A percentile compares a stretch with the other conserved stretches of the same genome.
phyloP scores from a whole-genome alignment of 371 early-diverging fungal genomes.

The Mortierella sp. region DNA sequence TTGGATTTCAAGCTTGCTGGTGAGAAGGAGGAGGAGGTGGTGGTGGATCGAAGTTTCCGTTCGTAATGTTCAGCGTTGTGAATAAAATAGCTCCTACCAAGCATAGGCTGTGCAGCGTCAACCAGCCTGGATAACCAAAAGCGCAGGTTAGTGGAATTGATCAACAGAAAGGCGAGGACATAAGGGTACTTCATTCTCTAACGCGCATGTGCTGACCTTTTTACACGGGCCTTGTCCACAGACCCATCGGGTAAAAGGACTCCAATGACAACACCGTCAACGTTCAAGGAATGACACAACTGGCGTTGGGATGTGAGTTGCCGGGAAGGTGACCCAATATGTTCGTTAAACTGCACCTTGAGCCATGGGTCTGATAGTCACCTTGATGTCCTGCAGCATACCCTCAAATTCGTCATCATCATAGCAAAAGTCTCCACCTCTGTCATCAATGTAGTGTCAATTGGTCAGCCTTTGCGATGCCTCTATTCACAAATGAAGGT shows the following conservation, averaged over 20 bases:
- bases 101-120: constrained; percentile 61
- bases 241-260: constrained; percentile 61
- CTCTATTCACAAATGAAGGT: neutral
- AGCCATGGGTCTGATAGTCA: constrained; percentile 3
- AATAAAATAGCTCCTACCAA: constrained; percentile 24
- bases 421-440: constrained; percentile 72
- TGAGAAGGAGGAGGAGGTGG: no score
- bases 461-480: neutral
- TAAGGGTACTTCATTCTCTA: no score
- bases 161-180: no score
- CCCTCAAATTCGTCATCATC: constrained; percentile 65
- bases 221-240: constrained; percentile 58
- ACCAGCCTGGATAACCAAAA: constrained; percentile 50
- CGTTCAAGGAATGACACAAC: constrained; percentile 56
- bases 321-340: neutral
- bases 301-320: neutral
- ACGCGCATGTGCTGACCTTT: constrained; percentile 17
- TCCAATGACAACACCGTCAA: constrained; percentile 70
- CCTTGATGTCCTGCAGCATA: constrained; percentile 63
- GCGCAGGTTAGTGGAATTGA: no score
- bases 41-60: no score
- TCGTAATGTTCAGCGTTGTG: neutral
- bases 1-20: neutral
- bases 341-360: neutral
- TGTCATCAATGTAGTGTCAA: neutral